Evolutionary conservation across 805 yeast species (phyloP).

Genomic region (Lipomyces mesembrius): DNA sequence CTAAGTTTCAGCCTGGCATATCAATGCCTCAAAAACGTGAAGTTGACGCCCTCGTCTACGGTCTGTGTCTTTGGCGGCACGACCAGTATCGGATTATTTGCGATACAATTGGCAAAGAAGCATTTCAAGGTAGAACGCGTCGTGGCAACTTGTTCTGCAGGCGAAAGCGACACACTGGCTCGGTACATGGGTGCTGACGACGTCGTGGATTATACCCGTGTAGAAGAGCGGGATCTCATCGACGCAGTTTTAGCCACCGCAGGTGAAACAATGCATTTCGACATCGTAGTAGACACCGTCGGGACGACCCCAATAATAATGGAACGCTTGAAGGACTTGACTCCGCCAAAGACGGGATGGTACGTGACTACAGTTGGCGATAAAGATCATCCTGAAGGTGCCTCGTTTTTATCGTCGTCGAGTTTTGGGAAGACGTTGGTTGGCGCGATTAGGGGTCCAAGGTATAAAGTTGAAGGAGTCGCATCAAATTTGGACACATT

Average conservation of each 20-base stretch:
- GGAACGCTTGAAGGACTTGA: conserved; percentile 52
- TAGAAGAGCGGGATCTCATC: conserved; percentile 43
- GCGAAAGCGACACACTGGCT: conserved; percentile 52
- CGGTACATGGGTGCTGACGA: conserved; percentile 60
- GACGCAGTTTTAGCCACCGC: conserved; percentile 38
- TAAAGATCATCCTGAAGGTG: conserved; percentile 47
- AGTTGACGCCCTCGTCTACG: conserved; percentile 52
- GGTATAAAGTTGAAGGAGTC: conserved; percentile 39
- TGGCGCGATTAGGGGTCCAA: conserved; percentile 43
- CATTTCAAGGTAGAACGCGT: conserved; percentile 55
- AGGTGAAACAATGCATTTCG: conserved; percentile 52
- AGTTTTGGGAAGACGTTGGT: conserved; percentile 39
- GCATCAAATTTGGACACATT: conserved; percentile 47
- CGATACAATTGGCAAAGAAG: conserved; percentile 61
- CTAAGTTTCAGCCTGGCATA: conserved; percentile 68
- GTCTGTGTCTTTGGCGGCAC: conserved; percentile 75
- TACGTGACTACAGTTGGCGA: conserved; percentile 67
- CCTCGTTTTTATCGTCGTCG: conserved; percentile 15
- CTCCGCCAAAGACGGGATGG: conserved; percentile 52
- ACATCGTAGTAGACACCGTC: conserved; percentile 65
- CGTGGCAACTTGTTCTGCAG: conserved; percentile 60
- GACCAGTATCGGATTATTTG: conserved; percentile 65
- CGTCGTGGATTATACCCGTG: conserved; percentile 61
- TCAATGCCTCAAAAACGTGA: conserved; percentile 47
- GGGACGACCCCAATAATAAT: conserved; percentile 61